A percentile compares a stretch with the other conserved stretches of the same genome.
phyloP scores from a whole-genome alignment of 495 filamentous ascomycete species.

The Chaetomium tenue region DNA sequence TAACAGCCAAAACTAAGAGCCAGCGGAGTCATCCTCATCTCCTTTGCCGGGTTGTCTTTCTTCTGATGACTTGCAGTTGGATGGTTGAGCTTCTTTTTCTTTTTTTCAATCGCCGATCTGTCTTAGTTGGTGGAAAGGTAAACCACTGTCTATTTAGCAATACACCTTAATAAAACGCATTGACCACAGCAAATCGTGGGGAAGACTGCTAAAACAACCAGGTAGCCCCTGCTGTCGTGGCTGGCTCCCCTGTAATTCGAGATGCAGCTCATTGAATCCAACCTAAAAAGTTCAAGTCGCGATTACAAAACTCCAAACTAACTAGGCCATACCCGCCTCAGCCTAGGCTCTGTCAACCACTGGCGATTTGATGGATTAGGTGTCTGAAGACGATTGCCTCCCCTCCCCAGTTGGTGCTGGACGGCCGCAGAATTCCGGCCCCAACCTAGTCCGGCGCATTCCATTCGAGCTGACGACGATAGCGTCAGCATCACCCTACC shows the following conservation, averaged over 20 bases:
- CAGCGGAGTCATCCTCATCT: too few species aligned
- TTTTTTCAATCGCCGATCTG: not conserved
- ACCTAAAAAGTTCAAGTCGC: conserved; percentile 2
- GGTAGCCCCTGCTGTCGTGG: not conserved
- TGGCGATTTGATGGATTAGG: not conserved
- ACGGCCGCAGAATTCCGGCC: not conserved
- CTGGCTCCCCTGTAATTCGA: not conserved
- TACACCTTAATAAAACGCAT: not conserved
- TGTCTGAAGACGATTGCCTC: not conserved
- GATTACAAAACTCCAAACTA: not conserved
- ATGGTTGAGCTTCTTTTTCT: not conserved
- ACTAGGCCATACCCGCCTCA: not conserved
- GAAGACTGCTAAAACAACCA: not conserved
- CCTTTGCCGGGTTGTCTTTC: not conserved
- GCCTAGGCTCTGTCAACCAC: not conserved
- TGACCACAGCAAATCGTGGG: not conserved
- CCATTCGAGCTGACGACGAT: conserved; percentile 8
- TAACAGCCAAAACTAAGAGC: not conserved
- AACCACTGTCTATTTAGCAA: conserved; percentile 3
- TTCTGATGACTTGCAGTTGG: not conserved
- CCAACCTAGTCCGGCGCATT: not conserved
- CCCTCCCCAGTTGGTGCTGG: not conserved
- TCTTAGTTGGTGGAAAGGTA: not conserved
- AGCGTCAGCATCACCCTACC: conserved; percentile 4
- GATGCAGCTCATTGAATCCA: conserved; percentile 4